Conservation (phyloP, 2,329 filamentous ascomycete genomes). For the Colletotrichum sp. region DNA sequence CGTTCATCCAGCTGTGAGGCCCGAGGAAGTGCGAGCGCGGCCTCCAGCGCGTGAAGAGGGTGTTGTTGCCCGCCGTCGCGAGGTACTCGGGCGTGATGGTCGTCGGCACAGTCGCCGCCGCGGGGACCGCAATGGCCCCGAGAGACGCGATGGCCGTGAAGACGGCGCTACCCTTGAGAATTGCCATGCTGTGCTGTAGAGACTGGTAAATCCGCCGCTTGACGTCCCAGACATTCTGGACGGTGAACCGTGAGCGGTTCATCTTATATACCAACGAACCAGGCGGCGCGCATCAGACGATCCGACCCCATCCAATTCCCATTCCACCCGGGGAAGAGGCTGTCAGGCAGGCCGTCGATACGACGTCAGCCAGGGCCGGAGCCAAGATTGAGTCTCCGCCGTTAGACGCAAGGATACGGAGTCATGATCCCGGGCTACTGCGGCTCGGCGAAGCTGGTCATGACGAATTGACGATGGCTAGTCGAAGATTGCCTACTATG, state of each 20-base stretch:
- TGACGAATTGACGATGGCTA: slow-evolving; percentile 6
- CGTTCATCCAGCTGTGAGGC: slow-evolving; percentile 60
- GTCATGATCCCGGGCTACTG: slow-evolving; percentile 13
- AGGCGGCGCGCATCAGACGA: background rate
- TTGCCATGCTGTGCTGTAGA: slow-evolving; percentile 8
- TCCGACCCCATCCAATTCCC: background rate
- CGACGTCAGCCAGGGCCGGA: slow-evolving; percentile 16
- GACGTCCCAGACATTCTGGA: background rate
- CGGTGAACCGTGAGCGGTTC: background rate
- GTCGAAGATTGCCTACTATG: background rate
- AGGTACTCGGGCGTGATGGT: slow-evolving; percentile 16
- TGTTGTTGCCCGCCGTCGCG: slow-evolving; percentile 16
- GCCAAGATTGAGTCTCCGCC: slow-evolving; percentile 5
- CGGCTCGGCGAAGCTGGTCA: background rate
- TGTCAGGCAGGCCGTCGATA: background rate
- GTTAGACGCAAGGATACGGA: background rate
- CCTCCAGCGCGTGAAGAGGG: slow-evolving; percentile 22
- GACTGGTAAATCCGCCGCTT: slow-evolving; percentile 2
- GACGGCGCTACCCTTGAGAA: slow-evolving; percentile 17
- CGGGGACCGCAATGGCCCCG: slow-evolving; percentile 7
- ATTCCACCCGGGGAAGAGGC: background rate
- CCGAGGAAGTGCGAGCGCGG: slow-evolving; percentile 53
- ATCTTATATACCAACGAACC: slow-evolving; percentile 6
- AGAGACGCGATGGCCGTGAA: slow-evolving; percentile 19
- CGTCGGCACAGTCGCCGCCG: background rate